Base-by-base conservation (phyloP, 441 rosid genomes). In the Arabidopsis hybrid region DNA sequence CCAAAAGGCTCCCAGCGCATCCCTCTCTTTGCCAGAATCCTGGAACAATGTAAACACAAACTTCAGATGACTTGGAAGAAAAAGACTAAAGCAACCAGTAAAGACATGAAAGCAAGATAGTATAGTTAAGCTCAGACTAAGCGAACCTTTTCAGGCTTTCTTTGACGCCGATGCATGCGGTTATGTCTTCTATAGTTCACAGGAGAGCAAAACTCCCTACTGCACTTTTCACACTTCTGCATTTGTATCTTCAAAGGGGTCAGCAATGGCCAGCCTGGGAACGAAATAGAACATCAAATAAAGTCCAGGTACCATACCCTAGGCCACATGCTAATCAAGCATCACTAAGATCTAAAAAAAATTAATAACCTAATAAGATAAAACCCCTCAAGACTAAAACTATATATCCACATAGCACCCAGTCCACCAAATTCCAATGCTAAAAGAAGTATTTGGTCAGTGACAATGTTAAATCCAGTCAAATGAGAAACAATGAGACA, bases 141-240 rank as follows among this genome's bases (percentile, higher is more conserved):
- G 76, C 50, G 77, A 83, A 92, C 98, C 99, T 89, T 90, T 78
- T 88, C 91, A 72, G 85, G 88, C 80, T 83, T 95, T 78, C 83
- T 93, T 64, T 79, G 81, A 68, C 97, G 89, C 74, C 92, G 98
- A 68, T 93, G 92, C 77, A 90, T 93, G 60, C 94, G 95, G 50
- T 81, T 72, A 78, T 95, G 99, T 78, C 99, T 89, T 81, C 97
- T 89, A 67, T 82, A 80, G 81, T 90, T 95, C 40, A 93, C 88
- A 61, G 97, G 83, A 12, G 99, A 91, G 78, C 85, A 93, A 74
- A 90, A 95, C 75, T 95, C 99, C 72, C 80, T 86, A 32, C 84
- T 77, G 80, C 99, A 91, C 87, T 93, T 93, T 49, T 89, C 85
- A 73, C 99, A 95, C 83, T 91, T 95, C 72, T 90, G 94, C 91